Evolutionary conservation across 1,284 basidiomycete genomes (phyloP).

Genomic region (Austroboletus rostrupii): DNA sequence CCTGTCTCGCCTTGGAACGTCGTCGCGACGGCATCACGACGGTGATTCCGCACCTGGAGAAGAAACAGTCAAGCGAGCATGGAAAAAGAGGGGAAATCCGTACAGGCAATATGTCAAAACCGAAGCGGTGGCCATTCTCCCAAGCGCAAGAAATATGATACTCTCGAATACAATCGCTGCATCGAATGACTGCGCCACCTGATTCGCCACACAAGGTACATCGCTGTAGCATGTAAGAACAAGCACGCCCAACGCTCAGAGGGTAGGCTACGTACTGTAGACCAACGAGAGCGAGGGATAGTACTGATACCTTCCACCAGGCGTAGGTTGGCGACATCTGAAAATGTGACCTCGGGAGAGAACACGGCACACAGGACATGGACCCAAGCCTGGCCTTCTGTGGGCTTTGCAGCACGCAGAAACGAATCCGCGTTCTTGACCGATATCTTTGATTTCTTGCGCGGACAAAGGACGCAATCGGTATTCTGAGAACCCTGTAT

Average conservation of each 20-base stretch:
- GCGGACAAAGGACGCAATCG: constrained; percentile 74
- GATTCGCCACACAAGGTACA: constrained; percentile 61
- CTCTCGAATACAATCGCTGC: constrained; percentile 75
- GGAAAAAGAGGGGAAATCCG: constrained; percentile 26
- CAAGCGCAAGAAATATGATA: constrained; percentile 92
- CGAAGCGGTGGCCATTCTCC: constrained; percentile 77
- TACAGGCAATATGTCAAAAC: constrained; percentile 85
- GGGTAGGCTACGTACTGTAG: constrained; percentile 43
- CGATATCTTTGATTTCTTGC: constrained; percentile 48
- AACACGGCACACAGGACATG: constrained; percentile 90
- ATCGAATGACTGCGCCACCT: constrained; percentile 81
- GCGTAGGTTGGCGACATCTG: constrained; percentile 67
- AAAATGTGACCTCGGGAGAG: constrained; percentile 78
- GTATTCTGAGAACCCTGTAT: constrained; percentile 46
- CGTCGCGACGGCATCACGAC: constrained; percentile 60
- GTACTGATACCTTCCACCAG: constrained; percentile 85
- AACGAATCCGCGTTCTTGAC: constrained; percentile 59
- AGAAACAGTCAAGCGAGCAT: constrained; percentile 7
- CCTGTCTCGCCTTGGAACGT: constrained; percentile 88
- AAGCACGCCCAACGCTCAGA: not conserved
- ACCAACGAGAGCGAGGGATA: constrained; percentile 63
- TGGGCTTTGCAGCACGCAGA: constrained; percentile 86
- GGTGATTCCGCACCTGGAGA: constrained; percentile 70
- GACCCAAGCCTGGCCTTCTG: constrained; percentile 91
- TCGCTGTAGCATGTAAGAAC: constrained; percentile 36